Evolutionary conservation across 129 eudicot genomes (phyloP).

Genomic region (Flaveria trinervia): DNA sequence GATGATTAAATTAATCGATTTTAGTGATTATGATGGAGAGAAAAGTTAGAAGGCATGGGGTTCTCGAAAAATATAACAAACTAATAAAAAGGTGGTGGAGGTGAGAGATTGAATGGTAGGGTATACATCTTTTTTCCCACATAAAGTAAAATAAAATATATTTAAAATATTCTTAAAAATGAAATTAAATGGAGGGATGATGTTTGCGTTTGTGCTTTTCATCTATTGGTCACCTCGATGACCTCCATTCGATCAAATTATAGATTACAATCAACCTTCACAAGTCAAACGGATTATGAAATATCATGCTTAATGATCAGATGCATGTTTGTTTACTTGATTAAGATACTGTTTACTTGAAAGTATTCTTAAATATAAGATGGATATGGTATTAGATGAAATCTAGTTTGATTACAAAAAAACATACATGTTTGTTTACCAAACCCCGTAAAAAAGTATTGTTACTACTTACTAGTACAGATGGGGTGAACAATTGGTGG

Average conservation of each 20-base stretch:
- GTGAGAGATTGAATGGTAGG: slow-evolving; percentile 41
- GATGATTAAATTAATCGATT: background rate
- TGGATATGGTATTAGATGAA: too few relatives aligned
- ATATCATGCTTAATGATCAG: background rate
- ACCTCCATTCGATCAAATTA: slow-evolving; percentile 33
- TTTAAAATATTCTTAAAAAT: slow-evolving; percentile 33
- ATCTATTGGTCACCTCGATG: slow-evolving; percentile 60
- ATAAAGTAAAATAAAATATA: slow-evolving; percentile 34
- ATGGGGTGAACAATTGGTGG: too few relatives aligned
- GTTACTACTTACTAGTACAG: too few relatives aligned
- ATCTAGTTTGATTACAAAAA: too few relatives aligned
- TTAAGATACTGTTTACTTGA: background rate
- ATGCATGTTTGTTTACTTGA: background rate
- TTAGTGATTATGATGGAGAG: slow-evolving; percentile 30
- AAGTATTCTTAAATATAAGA: too few relatives aligned
- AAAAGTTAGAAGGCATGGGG: slow-evolving; percentile 37
- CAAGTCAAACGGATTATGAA: slow-evolving; percentile 23
- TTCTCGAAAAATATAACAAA: slow-evolving; percentile 16
- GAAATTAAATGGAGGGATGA: slow-evolving; percentile 30
- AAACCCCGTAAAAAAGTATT: too few relatives aligned
- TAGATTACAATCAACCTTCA: background rate
- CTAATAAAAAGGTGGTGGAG: slow-evolving; percentile 16
- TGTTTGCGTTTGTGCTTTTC: slow-evolving; percentile 50
- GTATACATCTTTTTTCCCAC: slow-evolving; percentile 34
- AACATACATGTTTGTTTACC: too few relatives aligned